Percentiles rank a stretch among this genome's conserved stretches.
Conservation (phyloP, 495 filamentous ascomycete genomes). For the Tuber melanosporum region DNA sequence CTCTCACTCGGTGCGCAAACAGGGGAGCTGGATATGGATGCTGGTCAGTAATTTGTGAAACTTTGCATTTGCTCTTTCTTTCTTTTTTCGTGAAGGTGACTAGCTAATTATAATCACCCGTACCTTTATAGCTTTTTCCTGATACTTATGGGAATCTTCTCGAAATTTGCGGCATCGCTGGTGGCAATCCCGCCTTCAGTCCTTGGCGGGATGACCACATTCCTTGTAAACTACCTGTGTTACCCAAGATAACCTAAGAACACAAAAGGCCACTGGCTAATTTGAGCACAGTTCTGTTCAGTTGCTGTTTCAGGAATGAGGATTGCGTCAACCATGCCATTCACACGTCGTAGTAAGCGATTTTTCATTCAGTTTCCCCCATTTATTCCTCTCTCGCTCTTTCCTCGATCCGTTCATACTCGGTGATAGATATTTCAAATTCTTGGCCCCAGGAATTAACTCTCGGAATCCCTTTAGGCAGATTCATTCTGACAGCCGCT, state of each 20-base stretch:
- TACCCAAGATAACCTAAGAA: neutral
- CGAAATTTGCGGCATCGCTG: constrained; percentile 81
- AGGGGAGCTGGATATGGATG: constrained; percentile 71
- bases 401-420: neutral
- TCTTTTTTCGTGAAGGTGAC: neutral
- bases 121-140: constrained; percentile 65
- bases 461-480: constrained; percentile 42
- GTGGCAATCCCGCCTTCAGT: constrained; percentile 75
- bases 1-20: constrained; percentile 82
- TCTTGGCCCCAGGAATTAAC: neutral
- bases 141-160: constrained; percentile 72
- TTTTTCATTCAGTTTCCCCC: neutral
- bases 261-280: neutral
- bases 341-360: constrained; percentile 62
- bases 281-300: constrained; percentile 53
- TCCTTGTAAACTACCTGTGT: constrained; percentile 49
- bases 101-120: constrained; percentile 1
- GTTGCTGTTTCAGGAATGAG: constrained; percentile 81
- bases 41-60: constrained; percentile 43
- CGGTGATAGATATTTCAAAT: neutral
- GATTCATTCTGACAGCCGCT: constrained; percentile 77
- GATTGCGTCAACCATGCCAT: constrained; percentile 70
- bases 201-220: constrained; percentile 88
- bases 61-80: neutral
- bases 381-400: neutral